Evolutionary conservation across 768 basidiomycete genomes (phyloP).

Genomic region (Rhodosporidiobolus sp.): DNA sequence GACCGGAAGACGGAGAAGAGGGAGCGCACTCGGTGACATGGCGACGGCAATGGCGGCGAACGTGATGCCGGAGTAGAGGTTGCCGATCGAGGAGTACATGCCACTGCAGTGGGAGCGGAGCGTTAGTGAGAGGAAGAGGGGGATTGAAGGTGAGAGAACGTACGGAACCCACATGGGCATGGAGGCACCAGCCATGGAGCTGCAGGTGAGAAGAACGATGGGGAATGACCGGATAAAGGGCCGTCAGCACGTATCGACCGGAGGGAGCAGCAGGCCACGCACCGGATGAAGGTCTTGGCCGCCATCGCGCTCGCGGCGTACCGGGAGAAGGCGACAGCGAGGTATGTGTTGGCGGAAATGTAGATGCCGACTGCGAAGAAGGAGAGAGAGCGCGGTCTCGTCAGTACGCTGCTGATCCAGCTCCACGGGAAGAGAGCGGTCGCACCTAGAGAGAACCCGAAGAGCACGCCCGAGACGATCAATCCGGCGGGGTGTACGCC

Average conservation of each 20-base stretch:
- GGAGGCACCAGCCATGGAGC: conserved; percentile 42
- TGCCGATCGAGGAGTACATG: conserved; percentile 12
- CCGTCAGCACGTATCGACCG: too few relatives aligned
- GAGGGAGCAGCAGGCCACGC: conserved; percentile 23
- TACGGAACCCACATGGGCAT: conserved; percentile 44
- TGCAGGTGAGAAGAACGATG: neutral
- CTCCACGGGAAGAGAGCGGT: conserved; percentile 42
- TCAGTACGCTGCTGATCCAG: neutral
- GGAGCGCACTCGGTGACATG: conserved; percentile 42
- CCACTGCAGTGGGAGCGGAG: too few relatives aligned
- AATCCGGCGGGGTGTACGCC: conserved; percentile 46
- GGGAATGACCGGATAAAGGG: too few relatives aligned
- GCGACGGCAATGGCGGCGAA: conserved; percentile 42
- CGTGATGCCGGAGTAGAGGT: conserved; percentile 26
- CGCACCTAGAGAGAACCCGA: conserved; percentile 36
- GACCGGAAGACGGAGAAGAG: neutral
- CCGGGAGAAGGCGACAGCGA: neutral
- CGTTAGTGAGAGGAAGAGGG: too few relatives aligned
- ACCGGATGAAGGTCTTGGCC: conserved; percentile 7
- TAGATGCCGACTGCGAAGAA: conserved; percentile 36
- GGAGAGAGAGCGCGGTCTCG: neutral
- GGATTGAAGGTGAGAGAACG: neutral
- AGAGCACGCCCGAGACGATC: conserved; percentile 28
- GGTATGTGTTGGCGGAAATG: conserved; percentile 43
- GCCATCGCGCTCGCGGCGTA: neutral